Evolutionary conservation across 257 asterid species (phyloP).

Genomic region (Fraxinus quadrangulata): DNA sequence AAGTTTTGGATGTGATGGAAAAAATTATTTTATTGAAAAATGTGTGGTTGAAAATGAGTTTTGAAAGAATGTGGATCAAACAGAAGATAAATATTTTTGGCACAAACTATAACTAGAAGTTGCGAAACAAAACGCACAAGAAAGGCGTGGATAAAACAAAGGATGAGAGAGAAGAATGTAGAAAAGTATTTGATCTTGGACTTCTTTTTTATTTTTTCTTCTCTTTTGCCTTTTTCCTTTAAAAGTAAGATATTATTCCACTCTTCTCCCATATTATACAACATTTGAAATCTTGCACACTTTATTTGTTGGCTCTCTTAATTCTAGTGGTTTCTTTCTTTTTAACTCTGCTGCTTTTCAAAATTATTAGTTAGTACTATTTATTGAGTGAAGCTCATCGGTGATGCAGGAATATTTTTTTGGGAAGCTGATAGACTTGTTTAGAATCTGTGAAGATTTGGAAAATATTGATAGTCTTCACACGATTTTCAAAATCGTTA

Average conservation of each 20-base stretch:
- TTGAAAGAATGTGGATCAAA: too few relatives aligned
- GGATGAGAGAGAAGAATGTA: not conserved
- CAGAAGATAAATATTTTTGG: not conserved
- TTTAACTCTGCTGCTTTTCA: constrained; percentile 19
- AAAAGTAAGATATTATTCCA: not conserved
- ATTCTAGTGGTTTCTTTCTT: constrained; percentile 11
- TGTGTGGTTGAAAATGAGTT: too few relatives aligned
- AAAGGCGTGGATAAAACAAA: not conserved
- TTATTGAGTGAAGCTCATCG: constrained; percentile 25
- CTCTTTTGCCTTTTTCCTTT: constrained; percentile 7
- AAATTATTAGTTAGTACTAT: constrained; percentile 23
- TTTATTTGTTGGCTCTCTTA: constrained; percentile 5
- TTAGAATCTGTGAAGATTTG: constrained; percentile 78
- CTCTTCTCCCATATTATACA: not conserved
- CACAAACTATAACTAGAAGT: not conserved
- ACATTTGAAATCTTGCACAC: not conserved
- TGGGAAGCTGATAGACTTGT: constrained; percentile 75
- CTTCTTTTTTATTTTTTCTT: not conserved
- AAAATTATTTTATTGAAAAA: too few relatives aligned
- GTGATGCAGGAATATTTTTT: constrained; percentile 75
- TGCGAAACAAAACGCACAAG: not conserved
- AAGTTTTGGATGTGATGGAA: too few relatives aligned
- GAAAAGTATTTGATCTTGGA: not conserved
- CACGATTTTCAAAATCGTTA: constrained; percentile 73
- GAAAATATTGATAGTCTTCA: constrained; percentile 78